These are phyloP conservation scores for Phytophthora foliorum DNA, from an alignment of 352 stramenopile genomes.

Conservation along the genomic window DNA sequence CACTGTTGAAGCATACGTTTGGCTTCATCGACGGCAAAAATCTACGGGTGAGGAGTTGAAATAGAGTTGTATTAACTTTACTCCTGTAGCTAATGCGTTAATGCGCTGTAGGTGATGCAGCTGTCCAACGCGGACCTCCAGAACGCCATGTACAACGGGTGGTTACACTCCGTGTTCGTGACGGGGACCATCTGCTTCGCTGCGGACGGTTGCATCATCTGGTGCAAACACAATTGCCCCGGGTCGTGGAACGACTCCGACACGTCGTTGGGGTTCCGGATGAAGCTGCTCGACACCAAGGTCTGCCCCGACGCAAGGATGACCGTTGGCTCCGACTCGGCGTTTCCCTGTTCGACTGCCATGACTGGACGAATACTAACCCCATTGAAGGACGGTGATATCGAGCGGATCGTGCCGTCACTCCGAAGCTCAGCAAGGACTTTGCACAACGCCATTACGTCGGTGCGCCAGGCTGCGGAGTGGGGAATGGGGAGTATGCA, in stretches of 20 bases:
- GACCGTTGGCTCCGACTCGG: neutral
- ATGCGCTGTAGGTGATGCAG: neutral
- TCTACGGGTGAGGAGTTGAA: neutral
- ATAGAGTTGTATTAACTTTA: neutral
- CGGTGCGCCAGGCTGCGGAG: neutral
- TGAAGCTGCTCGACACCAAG: neutral
- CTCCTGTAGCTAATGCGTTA: neutral
- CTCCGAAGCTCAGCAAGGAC: neutral
- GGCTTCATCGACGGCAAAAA: neutral
- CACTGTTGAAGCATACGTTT: neutral
- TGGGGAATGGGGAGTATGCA: neutral
- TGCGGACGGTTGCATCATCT: slow-evolving; percentile 6
- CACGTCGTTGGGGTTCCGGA: neutral
- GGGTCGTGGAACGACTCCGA: slow-evolving; percentile 1
- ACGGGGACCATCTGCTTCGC: slow-evolving; percentile 12
- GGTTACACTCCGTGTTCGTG: slow-evolving; percentile 8
- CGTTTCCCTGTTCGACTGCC: neutral
- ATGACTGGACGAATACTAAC: neutral
- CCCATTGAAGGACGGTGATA: neutral
- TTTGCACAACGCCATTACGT: neutral
- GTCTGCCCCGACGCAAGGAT: neutral
- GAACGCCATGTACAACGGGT: neutral
- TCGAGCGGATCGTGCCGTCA: neutral
- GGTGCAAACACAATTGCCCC: slow-evolving; percentile 28
- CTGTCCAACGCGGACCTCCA: neutral